Evolutionary conservation across 2,329 filamentous ascomycete genomes (phyloP).

Genomic region (Elsinoe ampelina): DNA sequence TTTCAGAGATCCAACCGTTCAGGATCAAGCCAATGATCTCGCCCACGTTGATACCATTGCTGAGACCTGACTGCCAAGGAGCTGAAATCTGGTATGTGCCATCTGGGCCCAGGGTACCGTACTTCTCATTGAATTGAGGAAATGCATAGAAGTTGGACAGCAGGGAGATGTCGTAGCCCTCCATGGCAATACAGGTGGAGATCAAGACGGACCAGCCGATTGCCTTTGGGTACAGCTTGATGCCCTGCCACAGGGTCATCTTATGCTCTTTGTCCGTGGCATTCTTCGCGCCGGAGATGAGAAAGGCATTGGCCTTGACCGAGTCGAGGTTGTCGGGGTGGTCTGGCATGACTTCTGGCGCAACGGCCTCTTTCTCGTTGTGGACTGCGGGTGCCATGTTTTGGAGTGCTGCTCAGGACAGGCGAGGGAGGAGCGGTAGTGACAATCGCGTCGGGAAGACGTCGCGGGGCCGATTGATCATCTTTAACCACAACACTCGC

Average conservation of each 20-base stretch:
- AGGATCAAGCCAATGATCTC: conserved; percentile 40
- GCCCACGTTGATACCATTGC: conserved; percentile 39
- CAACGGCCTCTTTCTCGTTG: background rate
- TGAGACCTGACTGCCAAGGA: conserved; percentile 39
- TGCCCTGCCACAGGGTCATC: conserved; percentile 58
- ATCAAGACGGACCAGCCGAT: conserved; percentile 76
- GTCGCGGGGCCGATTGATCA: too few species aligned
- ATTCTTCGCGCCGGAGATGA: conserved; percentile 34
- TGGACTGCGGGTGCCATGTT: background rate
- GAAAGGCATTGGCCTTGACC: conserved; percentile 17
- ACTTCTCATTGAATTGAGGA: conserved; percentile 39
- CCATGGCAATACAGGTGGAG: conserved; percentile 87
- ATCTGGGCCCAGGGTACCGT: conserved; percentile 32
- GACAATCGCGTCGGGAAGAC: too few species aligned
- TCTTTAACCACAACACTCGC: too few species aligned
- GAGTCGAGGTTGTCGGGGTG: conserved; percentile 7
- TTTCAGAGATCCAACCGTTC: conserved; percentile 38
- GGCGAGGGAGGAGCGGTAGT: too few species aligned
- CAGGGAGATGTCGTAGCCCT: conserved; percentile 75
- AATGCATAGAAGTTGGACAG: conserved; percentile 68
- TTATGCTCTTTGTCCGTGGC: conserved; percentile 42
- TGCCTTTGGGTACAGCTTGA: conserved; percentile 78
- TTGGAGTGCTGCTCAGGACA: background rate
- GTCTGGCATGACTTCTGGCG: conserved; percentile 5
- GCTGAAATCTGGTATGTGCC: conserved; percentile 37